phyloP scores from a whole-genome alignment of 495 filamentous ascomycete genomes.

The Tuber brumale region DNA sequence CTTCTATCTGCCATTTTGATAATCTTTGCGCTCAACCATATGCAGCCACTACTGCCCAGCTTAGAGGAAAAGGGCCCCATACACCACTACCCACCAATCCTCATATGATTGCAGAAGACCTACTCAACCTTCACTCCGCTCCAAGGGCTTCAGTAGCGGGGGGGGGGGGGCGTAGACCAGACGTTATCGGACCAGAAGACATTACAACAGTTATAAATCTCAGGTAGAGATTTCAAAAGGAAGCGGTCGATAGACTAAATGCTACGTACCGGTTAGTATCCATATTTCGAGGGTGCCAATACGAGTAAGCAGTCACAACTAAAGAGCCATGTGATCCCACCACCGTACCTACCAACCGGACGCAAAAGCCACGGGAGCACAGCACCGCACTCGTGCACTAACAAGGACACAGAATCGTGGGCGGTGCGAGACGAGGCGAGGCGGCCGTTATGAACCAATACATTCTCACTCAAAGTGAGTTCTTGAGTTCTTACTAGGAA shows the following conservation, averaged over 20 bases:
- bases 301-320: background rate
- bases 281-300: background rate
- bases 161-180: background rate
- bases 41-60: background rate
- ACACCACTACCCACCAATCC: background rate
- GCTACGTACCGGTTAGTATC: background rate
- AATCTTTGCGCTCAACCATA: background rate
- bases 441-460: no score
- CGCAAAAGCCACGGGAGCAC: background rate
- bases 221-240: background rate
- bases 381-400: background rate
- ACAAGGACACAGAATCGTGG: no score
- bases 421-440: no score
- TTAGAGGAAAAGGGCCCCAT: background rate
- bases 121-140: background rate
- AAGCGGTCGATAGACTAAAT: background rate
- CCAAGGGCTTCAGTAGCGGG: background rate
- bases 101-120: background rate
- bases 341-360: background rate
- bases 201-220: background rate
- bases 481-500: background rate
- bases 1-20: background rate
- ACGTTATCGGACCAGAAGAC: background rate
- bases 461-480: background rate
- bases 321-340: background rate